Evolutionary conservation across 2,329 filamentous ascomycete species (phyloP), one percentile per base, ranked within the genome.

Genomic region (Beauveria brongniartii): DNA sequence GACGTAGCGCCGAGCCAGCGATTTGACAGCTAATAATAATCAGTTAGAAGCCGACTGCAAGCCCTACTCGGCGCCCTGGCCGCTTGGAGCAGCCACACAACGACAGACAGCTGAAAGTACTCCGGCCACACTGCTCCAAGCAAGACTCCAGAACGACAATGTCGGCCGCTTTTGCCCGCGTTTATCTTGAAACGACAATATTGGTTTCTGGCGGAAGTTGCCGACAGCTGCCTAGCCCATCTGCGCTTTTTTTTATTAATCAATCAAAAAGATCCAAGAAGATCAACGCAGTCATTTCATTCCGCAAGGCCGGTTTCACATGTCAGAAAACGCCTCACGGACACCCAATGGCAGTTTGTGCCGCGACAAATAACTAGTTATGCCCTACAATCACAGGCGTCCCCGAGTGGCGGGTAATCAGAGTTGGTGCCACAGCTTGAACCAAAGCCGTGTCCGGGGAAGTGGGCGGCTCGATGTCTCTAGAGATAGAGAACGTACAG

Each of bases 401-500:
- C 4, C n/a, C n/a, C n/a, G n/a, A n/a, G n/a, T n/a, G n/a, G n/a
- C n/a, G n/a, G n/a, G n/a, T n/a, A n/a, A n/a, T n/a, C n/a, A n/a
- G n/a, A n/a, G n/a, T n/a, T n/a, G n/a, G n/a, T n/a, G n/a, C n/a
- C n/a, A n/a, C n/a, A n/a, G n/a, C n/a, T n/a, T n/a, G n/a, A n/a
- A n/a, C n/a, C n/a, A n/a, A n/a, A n/a, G 5, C 46, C 7, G 16
- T 58, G 55, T 58, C 55, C 41, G 46, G 55, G 55, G 55, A 58
- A 58, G 55, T 51, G 55, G 55, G 46, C 24, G 24, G 16, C 34
- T 43, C 3, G 20, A 57, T 9, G 12, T 51, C 30, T 43, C 24
- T 58, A 51, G 24, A 50, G 37, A 47, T 34, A 46, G 55, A 37
- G 55, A 37, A 58, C 43, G 30, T 58, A 51, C 55, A 43, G 55